A percentile compares a stretch with the other conserved stretches of the same genome.
These are phyloP conservation scores for Schizochytrium sp. DNA, from an alignment of 108 stramenopile genomes.

Conservation along the genomic window DNA sequence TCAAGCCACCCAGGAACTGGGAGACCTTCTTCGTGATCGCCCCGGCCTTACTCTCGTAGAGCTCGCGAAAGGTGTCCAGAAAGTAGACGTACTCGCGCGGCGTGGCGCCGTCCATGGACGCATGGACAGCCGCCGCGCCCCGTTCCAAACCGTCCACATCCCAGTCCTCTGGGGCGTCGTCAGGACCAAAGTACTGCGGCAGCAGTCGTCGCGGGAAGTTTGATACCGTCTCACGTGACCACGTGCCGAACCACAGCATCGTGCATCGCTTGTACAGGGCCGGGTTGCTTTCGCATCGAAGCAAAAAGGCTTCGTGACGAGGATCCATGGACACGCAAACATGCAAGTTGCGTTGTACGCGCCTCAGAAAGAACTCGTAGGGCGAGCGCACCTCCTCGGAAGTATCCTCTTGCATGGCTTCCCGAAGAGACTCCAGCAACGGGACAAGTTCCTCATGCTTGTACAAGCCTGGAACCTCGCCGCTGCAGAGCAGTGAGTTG, in stretches of 20 bases:
- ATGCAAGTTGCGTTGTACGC: conserved; percentile 40
- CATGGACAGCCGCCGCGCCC: not conserved
- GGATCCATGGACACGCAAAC: conserved; percentile 50
- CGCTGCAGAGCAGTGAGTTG: conserved; percentile 48
- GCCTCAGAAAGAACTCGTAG: conserved; percentile 45
- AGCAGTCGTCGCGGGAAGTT: conserved; percentile 15
- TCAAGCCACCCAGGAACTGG: conserved; percentile 45
- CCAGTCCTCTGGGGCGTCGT: not conserved
- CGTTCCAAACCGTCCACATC: not conserved
- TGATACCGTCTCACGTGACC: conserved; percentile 23
- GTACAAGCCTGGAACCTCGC: conserved; percentile 55
- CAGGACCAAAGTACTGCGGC: not conserved
- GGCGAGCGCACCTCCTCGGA: conserved; percentile 25
- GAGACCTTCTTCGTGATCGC: conserved; percentile 26
- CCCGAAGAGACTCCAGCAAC: conserved; percentile 35
- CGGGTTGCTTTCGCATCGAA: conserved; percentile 52
- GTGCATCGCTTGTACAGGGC: conserved; percentile 46
- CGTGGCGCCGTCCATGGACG: conserved; percentile 17
- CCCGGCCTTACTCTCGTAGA: conserved; percentile 12
- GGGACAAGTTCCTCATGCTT: conserved; percentile 52
- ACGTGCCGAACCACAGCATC: conserved; percentile 52
- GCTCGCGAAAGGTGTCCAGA: conserved; percentile 21
- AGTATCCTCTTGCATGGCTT: conserved; percentile 42
- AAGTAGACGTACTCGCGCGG: conserved; percentile 46
- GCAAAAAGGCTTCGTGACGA: conserved; percentile 24